A percentile compares a stretch with the other conserved stretches of the same genome.
phyloP scores from a whole-genome alignment of 148 eudicot genomes.

The Polygonum maritimum region DNA sequence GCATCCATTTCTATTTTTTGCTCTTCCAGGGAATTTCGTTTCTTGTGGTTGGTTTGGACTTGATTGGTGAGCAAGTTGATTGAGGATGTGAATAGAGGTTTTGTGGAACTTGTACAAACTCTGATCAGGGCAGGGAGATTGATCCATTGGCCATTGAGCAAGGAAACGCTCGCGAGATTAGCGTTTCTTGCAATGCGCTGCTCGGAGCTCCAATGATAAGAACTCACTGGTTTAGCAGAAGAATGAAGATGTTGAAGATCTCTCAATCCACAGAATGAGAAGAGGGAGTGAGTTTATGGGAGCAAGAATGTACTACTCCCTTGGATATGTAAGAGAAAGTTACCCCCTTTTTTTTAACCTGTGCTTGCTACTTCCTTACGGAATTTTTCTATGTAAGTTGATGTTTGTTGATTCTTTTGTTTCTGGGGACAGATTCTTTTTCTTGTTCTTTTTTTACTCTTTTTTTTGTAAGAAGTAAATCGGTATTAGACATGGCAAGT shows the following conservation, averaged over 20 bases:
- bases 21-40: conserved; percentile 25
- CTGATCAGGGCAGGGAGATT: not conserved
- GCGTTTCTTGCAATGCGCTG: not conserved
- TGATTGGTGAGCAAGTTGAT: conserved; percentile 26
- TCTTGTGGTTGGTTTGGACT: conserved; percentile 20
- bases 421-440: conserved; percentile 2
- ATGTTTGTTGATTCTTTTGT: not conserved
- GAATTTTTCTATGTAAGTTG: not conserved
- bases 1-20: conserved; percentile 25
- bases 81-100: not conserved
- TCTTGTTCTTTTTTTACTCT: too few species aligned
- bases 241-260: not conserved
- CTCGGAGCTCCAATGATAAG: not conserved
- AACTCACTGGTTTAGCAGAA: not conserved
- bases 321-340: conserved; percentile 2
- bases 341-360: not conserved
- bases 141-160: not conserved
- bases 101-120: not conserved
- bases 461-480: not conserved
- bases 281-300: not conserved
- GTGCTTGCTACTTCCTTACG: not conserved
- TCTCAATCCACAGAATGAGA: not conserved
- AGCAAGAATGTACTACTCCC: not conserved
- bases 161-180: not conserved
- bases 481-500: not conserved